Base-by-base conservation (phyloP, 805 yeast species). In the Wilhelminamyces savonicus region DNA sequence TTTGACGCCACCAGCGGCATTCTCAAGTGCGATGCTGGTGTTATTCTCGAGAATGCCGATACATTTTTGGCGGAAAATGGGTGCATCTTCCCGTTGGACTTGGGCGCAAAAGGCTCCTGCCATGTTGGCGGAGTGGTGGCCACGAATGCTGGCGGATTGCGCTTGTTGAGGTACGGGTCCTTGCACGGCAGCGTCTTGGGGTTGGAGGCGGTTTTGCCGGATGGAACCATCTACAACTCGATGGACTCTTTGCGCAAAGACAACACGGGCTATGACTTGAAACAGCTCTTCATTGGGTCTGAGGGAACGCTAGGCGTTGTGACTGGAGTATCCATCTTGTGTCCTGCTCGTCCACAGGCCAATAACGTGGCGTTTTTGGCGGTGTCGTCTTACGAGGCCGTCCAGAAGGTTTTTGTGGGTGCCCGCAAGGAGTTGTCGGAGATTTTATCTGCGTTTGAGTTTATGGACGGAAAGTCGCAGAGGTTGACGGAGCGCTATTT, bases 31-130 rank as follows among this genome's bases (percentile, higher is more conserved):
- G 97, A 90, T 53, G 86, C 97, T 16, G 97, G 97, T 44, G 76
- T 87, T 23, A 80, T 88, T 33, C 67, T 88, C 46, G 96, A 90
- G 52, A 72, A 63, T 41, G 95, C 95, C 9, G 96, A 88, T 58
- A 68, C 69, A 31, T 85, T 51, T 47, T 59, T 88, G 32, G 78
- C 81, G 12, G 92, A 85, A 34, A 62, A 75, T n/a, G 95, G 92
- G 3, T 82, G 82, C 58, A 83, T 88, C 32, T 88, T 87, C 69
- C 97, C 97, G 16, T 66, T 88, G 29, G 97, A 88, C 53, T 63
- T 88, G 37, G 97, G 97, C 34, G 97, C 97, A 22, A 88, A 88
- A 61, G 97, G 97, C 10, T 85, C 96, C 2, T 90, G 97, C 53
- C 95, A 85, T 44, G 79, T 90, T 38, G 97, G 97, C 43, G 97